Base-by-base conservation (phyloP, 495 filamentous ascomycete genomes). In the Aspergillus conjunctus region DNA sequence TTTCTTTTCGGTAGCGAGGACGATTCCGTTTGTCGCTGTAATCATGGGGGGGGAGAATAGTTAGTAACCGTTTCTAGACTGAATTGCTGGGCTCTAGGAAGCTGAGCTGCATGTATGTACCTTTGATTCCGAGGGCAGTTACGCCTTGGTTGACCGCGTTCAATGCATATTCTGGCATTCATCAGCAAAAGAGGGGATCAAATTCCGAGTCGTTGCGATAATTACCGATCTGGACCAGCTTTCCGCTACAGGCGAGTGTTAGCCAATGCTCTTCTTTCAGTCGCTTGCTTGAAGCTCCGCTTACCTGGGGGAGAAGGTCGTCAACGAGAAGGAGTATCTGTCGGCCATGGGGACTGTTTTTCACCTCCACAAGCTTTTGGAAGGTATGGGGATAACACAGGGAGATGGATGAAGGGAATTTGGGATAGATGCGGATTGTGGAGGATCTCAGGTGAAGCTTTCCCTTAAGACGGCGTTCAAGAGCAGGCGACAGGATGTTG, bases 131-230 rank as follows among this genome's bases (percentile, higher is more conserved):
- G 30, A 98, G 86, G 65, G 94, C 92, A 65, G 95, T 99, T 60
- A 98, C 93, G 74, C 94, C 94, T 81, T 97, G 92, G 83, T 99
- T 99, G 69, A 98, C 94, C 54, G 94, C 94, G 73, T 97, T 97
- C 66, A 99, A 83, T 64, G 94, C 94, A 91, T 99, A 99, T 82
- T 99, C 94, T 99, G 66, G 21, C 26, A n/a, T 53, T 14, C 1
- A 60, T 70, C 51, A 74, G 63, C 49, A 67, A 21, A 18, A 5
- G 3, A 32, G 21, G 12, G 12, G 46, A 43, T 49, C 10, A 34
- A 10, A 52, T 18, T 37, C n/a, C 20, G 4, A 63, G 33, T 33
- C 34, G 21, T n/a, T 15, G 43, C 49, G 43, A 44, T 66, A 2
- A 55, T 61, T 82, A 86, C 84, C 84, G 70, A 87, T 86, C 66